Percentiles rank a stretch among this genome's conserved stretches.
Conservation (phyloP, 2,329 filamentous ascomycete species). For the Beauveria pseudobassiana region DNA sequence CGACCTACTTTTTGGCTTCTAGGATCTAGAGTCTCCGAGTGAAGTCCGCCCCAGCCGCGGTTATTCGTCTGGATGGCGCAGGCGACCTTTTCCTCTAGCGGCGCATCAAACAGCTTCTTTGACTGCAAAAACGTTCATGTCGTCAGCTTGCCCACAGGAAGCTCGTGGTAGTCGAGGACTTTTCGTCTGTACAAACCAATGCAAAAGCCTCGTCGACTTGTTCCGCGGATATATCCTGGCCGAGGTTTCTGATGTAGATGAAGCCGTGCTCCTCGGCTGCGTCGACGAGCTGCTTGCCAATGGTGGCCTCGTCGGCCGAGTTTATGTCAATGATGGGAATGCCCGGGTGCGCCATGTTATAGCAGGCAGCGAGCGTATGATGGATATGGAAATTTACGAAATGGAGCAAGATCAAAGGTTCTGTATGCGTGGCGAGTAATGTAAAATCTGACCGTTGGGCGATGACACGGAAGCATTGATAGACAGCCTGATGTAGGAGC, state of each 20-base stretch:
- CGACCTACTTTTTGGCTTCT: conserved; percentile 63
- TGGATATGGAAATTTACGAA: too few relatives aligned
- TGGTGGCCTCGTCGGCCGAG: conserved; percentile 43
- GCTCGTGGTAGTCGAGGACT: too few relatives aligned
- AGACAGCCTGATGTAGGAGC: too few relatives aligned
- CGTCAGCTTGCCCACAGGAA: background rate
- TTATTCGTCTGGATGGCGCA: conserved; percentile 77
- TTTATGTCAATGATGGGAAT: conserved; percentile 84
- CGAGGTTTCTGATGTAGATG: conserved; percentile 75
- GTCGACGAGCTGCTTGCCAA: conserved; percentile 64
- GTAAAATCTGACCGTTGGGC: too few relatives aligned
- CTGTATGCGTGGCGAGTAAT: too few relatives aligned
- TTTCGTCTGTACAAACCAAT: conserved; percentile 44
- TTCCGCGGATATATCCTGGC: conserved; percentile 56
- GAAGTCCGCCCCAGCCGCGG: conserved; percentile 82
- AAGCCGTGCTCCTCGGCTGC: conserved; percentile 82
- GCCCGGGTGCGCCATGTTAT: conserved; percentile 20
- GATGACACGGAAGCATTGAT: too few relatives aligned
- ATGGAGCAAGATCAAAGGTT: too few relatives aligned
- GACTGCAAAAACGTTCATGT: conserved; percentile 36
- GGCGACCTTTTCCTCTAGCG: conserved; percentile 61
- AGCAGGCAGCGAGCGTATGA: too few relatives aligned
- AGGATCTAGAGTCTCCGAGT: conserved; percentile 81
- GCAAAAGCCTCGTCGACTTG: conserved; percentile 66
- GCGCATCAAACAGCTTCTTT: conserved; percentile 62